These are phyloP conservation scores for Ormosia semicastrata DNA, from an alignment of 306 rosid genomes.

Conservation along the genomic window DNA sequence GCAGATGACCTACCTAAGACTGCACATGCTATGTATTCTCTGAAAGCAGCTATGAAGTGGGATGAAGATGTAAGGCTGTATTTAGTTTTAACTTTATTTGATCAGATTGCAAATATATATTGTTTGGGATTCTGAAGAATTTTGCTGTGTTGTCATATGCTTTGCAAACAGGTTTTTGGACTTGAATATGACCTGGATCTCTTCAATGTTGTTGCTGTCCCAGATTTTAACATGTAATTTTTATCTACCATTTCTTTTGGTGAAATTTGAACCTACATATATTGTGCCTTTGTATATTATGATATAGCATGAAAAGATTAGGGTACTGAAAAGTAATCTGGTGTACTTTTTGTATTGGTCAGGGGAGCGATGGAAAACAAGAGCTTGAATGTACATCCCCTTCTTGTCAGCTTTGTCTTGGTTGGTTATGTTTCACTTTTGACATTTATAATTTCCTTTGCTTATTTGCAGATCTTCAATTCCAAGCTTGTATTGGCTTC, in stretches of 20 bases:
- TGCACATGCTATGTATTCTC: slow-evolving; percentile 91
- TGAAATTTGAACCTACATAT: not conserved
- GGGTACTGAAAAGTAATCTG: slow-evolving; percentile 6
- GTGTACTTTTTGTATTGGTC: slow-evolving; percentile 37
- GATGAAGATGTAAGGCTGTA: slow-evolving; percentile 84
- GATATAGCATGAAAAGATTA: not conserved
- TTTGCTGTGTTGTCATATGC: slow-evolving; percentile 26
- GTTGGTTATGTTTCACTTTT: not conserved
- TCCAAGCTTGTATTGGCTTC: slow-evolving; percentile 95
- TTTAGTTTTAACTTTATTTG: slow-evolving; percentile 16
- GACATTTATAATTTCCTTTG: not conserved
- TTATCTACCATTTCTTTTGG: not conserved
- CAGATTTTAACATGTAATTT: slow-evolving; percentile 94
- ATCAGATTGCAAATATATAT: not conserved
- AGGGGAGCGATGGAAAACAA: slow-evolving; percentile 99
- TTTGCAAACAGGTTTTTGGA: slow-evolving; percentile 76
- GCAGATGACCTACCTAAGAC: slow-evolving; percentile 84
- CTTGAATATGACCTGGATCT: slow-evolving; percentile 98
- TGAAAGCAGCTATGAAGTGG: slow-evolving; percentile 99
- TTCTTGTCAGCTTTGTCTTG: slow-evolving; percentile 22
- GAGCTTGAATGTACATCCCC: slow-evolving; percentile 83
- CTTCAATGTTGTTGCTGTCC: slow-evolving; percentile 97
- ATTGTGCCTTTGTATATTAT: slow-evolving; percentile 2
- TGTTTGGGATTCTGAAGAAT: slow-evolving; percentile 21
- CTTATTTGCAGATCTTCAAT: slow-evolving; percentile 73